These are phyloP conservation scores for Colletotrichum tanaceti DNA, from an alignment of 2,329 filamentous ascomycete species.

Conservation along the genomic window DNA sequence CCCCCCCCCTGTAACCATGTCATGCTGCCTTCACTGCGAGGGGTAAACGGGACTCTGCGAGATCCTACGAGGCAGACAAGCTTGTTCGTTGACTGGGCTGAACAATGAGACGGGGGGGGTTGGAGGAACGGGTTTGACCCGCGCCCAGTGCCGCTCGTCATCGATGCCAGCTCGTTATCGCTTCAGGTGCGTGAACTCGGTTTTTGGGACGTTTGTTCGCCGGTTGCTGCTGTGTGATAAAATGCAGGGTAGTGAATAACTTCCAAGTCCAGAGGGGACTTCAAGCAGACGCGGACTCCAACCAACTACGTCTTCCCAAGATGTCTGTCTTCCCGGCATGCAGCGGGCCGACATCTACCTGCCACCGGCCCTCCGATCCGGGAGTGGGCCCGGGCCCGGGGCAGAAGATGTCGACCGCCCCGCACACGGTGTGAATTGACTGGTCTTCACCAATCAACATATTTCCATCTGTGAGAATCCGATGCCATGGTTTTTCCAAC, in stretches of 20 bases:
- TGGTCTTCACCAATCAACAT: not conserved
- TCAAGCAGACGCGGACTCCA: too few relatives aligned
- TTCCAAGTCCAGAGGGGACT: too few relatives aligned
- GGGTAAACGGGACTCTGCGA: conserved; percentile 7
- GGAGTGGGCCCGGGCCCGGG: not conserved
- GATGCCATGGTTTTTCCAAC: not conserved
- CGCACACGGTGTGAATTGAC: not conserved
- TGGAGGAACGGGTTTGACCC: not conserved
- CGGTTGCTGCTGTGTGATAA: not conserved
- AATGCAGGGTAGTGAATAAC: too few relatives aligned
- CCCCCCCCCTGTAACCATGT: conserved; percentile 2
- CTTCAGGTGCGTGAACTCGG: not conserved
- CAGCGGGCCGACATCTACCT: too few relatives aligned
- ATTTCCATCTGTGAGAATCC: not conserved
- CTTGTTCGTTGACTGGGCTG: not conserved
- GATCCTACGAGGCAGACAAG: not conserved
- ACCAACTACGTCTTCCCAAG: not conserved
- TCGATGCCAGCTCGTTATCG: not conserved
- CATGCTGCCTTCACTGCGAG: conserved; percentile 19
- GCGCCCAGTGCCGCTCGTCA: not conserved
- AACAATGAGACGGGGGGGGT: not conserved
- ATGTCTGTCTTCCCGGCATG: not conserved
- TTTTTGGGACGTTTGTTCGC: not conserved
- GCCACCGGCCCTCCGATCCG: not conserved
- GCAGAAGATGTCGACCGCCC: not conserved